Conservation (phyloP, 371 early-diverging fungal species). For the Cokeromyces recurvatus region DNA sequence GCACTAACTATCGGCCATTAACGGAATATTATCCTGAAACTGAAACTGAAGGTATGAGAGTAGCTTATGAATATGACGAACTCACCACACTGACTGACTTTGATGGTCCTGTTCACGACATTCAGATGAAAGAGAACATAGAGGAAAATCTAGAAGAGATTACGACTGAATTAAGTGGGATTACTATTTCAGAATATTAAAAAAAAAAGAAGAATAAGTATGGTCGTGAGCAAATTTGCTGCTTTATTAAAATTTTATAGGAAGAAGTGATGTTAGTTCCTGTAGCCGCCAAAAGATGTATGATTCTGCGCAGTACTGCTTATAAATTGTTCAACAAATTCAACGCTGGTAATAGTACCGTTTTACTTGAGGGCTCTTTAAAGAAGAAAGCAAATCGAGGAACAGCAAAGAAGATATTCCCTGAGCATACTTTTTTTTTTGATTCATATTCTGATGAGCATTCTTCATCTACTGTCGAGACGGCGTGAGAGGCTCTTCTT, state of each 20-base stretch:
- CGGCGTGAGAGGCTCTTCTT: background rate
- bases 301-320: background rate
- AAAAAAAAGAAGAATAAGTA: slow-evolving; percentile 7
- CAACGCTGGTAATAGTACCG: background rate
- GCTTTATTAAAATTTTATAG: slow-evolving; percentile 4
- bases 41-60: no score
- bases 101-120: no score
- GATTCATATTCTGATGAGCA: background rate
- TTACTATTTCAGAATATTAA: no score
- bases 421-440: background rate
- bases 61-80: no score
- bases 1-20: no score
- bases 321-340: background rate
- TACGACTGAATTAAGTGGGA: no score
- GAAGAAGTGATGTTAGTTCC: no score
- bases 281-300: background rate
- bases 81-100: no score
- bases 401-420: slow-evolving; percentile 1
- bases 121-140: no score
- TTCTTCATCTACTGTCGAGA: background rate
- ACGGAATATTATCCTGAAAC: no score
- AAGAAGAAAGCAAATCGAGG: slow-evolving; percentile 2
- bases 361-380: background rate
- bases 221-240: background rate
- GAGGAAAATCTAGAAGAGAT: no score